Percentiles rank a stretch among this genome's conserved stretches.
Evolutionary conservation across 345 rosid species (phyloP).

Genomic region (Melaleuca quinquenervia): DNA sequence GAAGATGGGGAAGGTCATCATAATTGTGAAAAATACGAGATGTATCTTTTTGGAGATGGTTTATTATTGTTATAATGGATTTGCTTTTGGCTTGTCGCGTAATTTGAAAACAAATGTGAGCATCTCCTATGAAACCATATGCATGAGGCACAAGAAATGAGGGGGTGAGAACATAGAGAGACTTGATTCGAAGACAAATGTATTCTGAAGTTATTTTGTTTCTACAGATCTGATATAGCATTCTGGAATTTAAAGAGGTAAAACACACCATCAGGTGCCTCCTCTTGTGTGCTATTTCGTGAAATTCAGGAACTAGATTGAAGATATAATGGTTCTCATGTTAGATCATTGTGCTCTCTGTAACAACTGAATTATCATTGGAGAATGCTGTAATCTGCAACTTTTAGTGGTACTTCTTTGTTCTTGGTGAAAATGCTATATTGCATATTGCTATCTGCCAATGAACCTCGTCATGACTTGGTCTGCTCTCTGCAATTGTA

Average conservation of each 20-base stretch:
- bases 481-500: conserved; percentile 24
- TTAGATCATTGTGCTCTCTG: background rate
- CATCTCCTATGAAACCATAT: background rate
- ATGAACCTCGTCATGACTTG: conserved; percentile 9
- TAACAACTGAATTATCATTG: background rate
- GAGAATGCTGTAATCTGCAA: background rate
- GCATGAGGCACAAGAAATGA: background rate
- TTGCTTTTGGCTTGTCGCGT: background rate
- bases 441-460: background rate
- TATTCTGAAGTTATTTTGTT: background rate
- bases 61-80: background rate
- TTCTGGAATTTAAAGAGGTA: background rate
- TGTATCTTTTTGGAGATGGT: background rate
- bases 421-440: background rate
- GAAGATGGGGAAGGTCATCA: background rate
- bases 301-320: background rate
- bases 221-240: background rate
- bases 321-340: background rate
- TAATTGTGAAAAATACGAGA: background rate
- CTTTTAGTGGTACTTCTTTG: background rate
- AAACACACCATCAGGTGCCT: background rate
- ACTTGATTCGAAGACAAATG: background rate
- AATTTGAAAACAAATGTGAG: background rate
- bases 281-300: background rate
- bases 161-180: background rate